Evolutionary conservation across 495 filamentous ascomycete genomes (phyloP).

Genomic region (Penicillium cinerascens): DNA sequence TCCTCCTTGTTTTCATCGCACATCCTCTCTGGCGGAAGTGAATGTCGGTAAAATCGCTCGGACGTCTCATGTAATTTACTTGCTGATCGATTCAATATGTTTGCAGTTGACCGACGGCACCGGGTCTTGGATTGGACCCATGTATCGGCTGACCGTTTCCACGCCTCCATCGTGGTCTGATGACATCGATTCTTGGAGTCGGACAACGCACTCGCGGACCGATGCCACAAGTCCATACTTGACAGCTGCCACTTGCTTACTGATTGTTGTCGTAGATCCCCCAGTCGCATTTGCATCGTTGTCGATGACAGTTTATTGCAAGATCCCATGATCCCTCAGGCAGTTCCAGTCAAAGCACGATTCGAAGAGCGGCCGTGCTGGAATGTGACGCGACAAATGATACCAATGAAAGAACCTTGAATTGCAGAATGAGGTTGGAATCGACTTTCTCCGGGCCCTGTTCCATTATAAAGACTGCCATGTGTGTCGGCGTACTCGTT

Average conservation of each 20-base stretch:
- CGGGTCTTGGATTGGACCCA: conserved; percentile 2
- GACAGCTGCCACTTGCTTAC: conserved; percentile 10
- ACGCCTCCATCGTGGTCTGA: conserved; percentile 7
- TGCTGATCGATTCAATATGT: conserved; percentile 1
- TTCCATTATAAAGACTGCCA: not conserved
- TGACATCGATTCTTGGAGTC: conserved; percentile 11
- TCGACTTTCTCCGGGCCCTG: not conserved
- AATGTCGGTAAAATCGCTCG: not conserved
- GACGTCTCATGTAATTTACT: conserved; percentile 2
- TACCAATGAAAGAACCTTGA: no score
- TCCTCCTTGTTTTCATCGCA: not conserved
- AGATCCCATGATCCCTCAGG: not conserved
- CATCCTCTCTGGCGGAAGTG: not conserved
- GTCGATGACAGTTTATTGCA: not conserved
- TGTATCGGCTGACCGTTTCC: conserved; percentile 8
- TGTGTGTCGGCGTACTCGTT: not conserved
- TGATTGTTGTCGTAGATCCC: not conserved
- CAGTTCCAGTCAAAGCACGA: not conserved
- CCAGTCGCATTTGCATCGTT: not conserved
- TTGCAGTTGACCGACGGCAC: conserved; percentile 4
- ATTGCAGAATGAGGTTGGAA: not conserved
- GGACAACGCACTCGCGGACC: conserved; percentile 5
- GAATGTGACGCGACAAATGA: not conserved
- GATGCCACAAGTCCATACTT: conserved; percentile 8
- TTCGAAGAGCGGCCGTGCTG: not conserved